Percentiles rank a stretch among this genome's conserved stretches.
Conservation (phyloP, 2,329 filamentous ascomycete species). For the Neofusicoccum ribis region DNA sequence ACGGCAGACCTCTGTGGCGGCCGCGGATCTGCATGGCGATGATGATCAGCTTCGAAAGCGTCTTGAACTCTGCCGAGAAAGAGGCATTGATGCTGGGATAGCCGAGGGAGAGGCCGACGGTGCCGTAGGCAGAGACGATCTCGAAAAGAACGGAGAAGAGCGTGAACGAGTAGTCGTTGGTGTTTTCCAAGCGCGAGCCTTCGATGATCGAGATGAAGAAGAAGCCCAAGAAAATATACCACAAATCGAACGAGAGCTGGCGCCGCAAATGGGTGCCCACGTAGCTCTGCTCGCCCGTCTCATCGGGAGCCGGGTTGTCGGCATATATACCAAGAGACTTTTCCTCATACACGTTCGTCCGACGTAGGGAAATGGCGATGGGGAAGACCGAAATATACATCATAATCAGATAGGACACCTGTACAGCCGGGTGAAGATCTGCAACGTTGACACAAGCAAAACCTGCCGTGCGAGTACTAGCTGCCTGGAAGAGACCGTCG, state of each 20-base stretch:
- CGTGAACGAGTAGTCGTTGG: slow-evolving; percentile 54
- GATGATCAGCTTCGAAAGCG: slow-evolving; percentile 66
- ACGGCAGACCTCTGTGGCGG: slow-evolving; percentile 64
- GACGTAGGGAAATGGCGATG: slow-evolving; percentile 90
- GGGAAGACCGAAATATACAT: slow-evolving; percentile 99
- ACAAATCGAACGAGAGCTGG: slow-evolving; percentile 94
- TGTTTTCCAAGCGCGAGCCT: slow-evolving; percentile 66
- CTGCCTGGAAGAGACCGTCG: slow-evolving; percentile 86
- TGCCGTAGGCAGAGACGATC: slow-evolving; percentile 61
- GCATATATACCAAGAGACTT: slow-evolving; percentile 75
- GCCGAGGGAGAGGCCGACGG: slow-evolving; percentile 86
- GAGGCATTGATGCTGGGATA: slow-evolving; percentile 75
- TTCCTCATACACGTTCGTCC: slow-evolving; percentile 96
- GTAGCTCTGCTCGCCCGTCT: slow-evolving; percentile 68
- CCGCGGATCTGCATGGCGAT: slow-evolving; percentile 68
- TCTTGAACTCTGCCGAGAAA: slow-evolving; percentile 78
- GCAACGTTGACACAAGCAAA: slow-evolving; percentile 80
- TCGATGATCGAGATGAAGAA: slow-evolving; percentile 93
- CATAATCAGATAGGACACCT: slow-evolving; percentile 95
- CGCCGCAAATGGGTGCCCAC: slow-evolving; percentile 87
- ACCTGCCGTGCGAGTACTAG: slow-evolving; percentile 85
- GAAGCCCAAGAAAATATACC: slow-evolving; percentile 92
- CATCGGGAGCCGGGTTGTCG: slow-evolving; percentile 41
- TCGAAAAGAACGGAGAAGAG: slow-evolving; percentile 49
- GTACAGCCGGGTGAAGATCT: slow-evolving; percentile 81